A percentile compares a stretch with the other conserved stretches of the same genome.
Conservation (phyloP, 257 asterid species). For the Echites panduratus region DNA sequence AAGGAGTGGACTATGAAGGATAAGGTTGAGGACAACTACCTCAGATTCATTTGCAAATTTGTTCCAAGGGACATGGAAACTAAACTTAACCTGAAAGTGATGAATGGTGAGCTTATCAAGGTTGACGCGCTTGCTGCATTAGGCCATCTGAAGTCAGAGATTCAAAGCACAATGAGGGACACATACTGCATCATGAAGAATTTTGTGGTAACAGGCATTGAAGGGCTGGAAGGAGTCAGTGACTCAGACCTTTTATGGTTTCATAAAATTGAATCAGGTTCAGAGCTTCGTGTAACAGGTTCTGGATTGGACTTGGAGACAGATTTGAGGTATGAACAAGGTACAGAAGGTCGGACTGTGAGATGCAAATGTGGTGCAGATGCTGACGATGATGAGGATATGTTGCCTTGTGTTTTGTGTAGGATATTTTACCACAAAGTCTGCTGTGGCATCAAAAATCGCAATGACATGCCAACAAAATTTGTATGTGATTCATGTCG, state of each 20-base stretch:
- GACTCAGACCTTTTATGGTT: conserved; percentile 68
- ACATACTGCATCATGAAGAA: conserved; percentile 61
- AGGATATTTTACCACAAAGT: too few relatives aligned
- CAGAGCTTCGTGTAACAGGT: conserved; percentile 46
- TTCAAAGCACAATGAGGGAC: conserved; percentile 58
- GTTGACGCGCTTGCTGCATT: conserved; percentile 69
- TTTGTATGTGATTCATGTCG: conserved; percentile 66
- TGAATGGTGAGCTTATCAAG: conserved; percentile 39
- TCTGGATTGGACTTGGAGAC: conserved; percentile 43
- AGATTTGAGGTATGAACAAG: conserved; percentile 55
- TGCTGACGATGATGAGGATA: conserved; percentile 93
- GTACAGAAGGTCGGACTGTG: conserved; percentile 60
- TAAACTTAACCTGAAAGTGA: conserved; percentile 22
- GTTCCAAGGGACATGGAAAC: conserved; percentile 26
- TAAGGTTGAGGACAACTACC: conserved; percentile 58
- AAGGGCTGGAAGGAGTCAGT: conserved; percentile 37
- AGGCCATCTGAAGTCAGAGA: conserved; percentile 52
- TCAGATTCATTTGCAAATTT: conserved; percentile 51
- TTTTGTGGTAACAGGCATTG: conserved; percentile 40
- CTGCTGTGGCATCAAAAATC: conserved; percentile 64
- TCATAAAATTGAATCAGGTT: conserved; percentile 57
- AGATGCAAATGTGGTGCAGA: conserved; percentile 77
- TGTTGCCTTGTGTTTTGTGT: conserved; percentile 83
- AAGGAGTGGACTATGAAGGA: conserved; percentile 91
- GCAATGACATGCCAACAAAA: conserved; percentile 43